Evolutionary conservation across 1,139 yeast species (phyloP), one percentile per base, ranked within the genome.

Genomic region (Pichia sp.): DNA sequence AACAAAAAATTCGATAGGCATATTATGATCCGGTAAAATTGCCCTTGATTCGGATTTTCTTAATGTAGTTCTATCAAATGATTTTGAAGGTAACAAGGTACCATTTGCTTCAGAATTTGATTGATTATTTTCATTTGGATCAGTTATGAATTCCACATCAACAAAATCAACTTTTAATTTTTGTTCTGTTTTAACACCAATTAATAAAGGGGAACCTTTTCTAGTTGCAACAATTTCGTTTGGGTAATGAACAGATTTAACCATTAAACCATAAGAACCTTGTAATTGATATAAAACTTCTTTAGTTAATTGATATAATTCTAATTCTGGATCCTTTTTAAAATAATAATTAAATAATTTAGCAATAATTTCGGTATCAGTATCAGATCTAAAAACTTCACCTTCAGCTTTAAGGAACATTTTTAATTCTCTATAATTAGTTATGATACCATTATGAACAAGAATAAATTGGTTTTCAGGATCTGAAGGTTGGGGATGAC

Each of bases 281-380:
- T 94, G 96, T 57, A 94, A 77, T 68, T 94, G 97, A 60, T 82
- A 79, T 57, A 94, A 74, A 24, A 90, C 97, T 60, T 87, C 87
- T 67, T 92, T 92, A 56, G 96, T 90, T 62, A 94, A 78, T 62
- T 87, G 90, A 62, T 87, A 85, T 66, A 94, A 87, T 67, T 92
- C 98, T 48, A 84, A 70, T 48, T 80, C 80, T 52, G 76, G 73
- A 43, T 83, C 84, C 55, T 78, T 78, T 55, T 78, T 74, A 67
- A 87, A 94, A 55, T 90, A 74, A 67, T 87, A 95, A 69, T 87
- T 87, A 71, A 86, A 87, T 59, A 94, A 76, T 69, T 87, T 90
- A 57, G 98, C 99, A 64, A 94, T 92, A 67, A 95, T 87, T 68
- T 94, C 99, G 33, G 98, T 87, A 70, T 94, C 99, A 42, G 99